These are phyloP conservation scores for Boletus nobilissimus DNA, from an alignment of 1,284 basidiomycete genomes.

Conservation along the genomic window DNA sequence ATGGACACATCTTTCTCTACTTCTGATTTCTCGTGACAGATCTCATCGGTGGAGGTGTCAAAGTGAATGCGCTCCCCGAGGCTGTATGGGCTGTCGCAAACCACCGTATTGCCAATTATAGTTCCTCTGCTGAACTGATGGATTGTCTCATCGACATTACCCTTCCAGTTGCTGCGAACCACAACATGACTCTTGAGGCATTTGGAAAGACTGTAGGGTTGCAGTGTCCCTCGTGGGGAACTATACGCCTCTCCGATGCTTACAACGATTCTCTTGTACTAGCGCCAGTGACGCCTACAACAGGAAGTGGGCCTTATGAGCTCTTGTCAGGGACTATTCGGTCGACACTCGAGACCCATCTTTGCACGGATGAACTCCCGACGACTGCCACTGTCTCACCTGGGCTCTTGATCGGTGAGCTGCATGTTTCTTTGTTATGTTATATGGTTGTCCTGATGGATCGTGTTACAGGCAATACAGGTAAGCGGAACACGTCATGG, in stretches of 20 bases:
- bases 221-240: constrained; percentile 32
- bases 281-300: constrained; percentile 60
- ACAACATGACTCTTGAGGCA: constrained; percentile 55
- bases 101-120: constrained; percentile 54
- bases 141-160: constrained; percentile 48
- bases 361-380: constrained; percentile 41
- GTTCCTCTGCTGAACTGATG: constrained; percentile 49
- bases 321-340: constrained; percentile 62
- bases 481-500: constrained; percentile 29
- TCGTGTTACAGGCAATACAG: constrained; percentile 47
- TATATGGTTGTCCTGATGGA: constrained; percentile 14
- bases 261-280: constrained; percentile 57
- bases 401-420: constrained; percentile 39
- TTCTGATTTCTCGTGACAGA: constrained; percentile 38
- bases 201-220: constrained; percentile 50
- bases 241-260: constrained; percentile 48
- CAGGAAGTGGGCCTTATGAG: constrained; percentile 52
- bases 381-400: background rate
- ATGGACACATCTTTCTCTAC: background rate
- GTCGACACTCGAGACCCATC: constrained; percentile 44
- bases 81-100: constrained; percentile 52
- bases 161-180: constrained; percentile 47
- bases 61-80: constrained; percentile 59
- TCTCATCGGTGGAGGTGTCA: constrained; percentile 52
- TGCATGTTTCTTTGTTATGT: constrained; percentile 25